Evolutionary conservation across 495 filamentous ascomycete species (phyloP), one percentile per base, ranked within the genome.

Genomic region (Hypoxylon intermedium): DNA sequence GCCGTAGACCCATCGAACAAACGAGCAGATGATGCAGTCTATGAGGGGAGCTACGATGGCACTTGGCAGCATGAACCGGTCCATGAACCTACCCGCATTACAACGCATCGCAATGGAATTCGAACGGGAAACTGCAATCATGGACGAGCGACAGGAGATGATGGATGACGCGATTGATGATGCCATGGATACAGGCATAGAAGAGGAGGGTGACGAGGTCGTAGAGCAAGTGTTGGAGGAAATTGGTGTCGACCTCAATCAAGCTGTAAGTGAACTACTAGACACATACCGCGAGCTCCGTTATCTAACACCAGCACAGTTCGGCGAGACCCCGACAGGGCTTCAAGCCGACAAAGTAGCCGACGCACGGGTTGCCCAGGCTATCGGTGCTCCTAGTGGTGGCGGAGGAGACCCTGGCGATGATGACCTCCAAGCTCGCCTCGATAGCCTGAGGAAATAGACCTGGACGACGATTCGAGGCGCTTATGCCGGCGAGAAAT

Each of bases 141-240:
- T 98, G 94, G 94, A 98, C 72, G 90, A 98, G 76, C 83, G 94
- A 56, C 92, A 98, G 77, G 94, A 98, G 70, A 98, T 98, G 91
- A 97, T 98, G 95, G 94, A 97, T 70, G 95, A 98, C 75, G 94
- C 91, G n/a, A 95, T 98, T 44, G 95, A 98, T 73, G 95, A 98
- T 71, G 94, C 92, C 33, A 98, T 93, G 45, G 94, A 95, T 12
- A 81, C 97, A 23, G 93, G 94, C 49, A 85, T 94, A 51, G 89
- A 92, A 60, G 92, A 91, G 63, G 89, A 93, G 70, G 91, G 92
- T 7, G 94, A 98, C 58, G 95, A 98, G 75, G 89, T 98, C 38
- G 90, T 98, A 20, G 93, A 95, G 70, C 90, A 97, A 70, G 89
- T 98, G 4, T 73, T 98, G 67, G 95, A 98, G 75, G 94, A 97